These are phyloP conservation scores for Trichomonas gallinae DNA, from an alignment of 208 protist species.

Conservation along the genomic window DNA sequence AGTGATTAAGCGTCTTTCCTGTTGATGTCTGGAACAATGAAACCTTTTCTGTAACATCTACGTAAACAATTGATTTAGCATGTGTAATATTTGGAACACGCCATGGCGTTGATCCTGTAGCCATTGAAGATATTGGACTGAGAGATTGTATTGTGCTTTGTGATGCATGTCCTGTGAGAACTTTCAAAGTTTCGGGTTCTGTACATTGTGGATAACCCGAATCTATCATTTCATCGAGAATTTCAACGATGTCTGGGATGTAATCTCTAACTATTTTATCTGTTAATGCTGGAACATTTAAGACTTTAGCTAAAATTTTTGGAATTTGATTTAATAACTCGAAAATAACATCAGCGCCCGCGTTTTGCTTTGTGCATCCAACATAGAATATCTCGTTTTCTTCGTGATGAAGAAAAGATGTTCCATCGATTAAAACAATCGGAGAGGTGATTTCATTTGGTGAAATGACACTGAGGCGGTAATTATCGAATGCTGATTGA, in stretches of 20 bases:
- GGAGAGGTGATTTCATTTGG: not conserved
- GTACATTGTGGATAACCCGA: constrained; percentile 22
- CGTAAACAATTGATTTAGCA: constrained; percentile 84
- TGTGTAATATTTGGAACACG: constrained; percentile 56
- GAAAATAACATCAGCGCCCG: not conserved
- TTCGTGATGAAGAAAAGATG: not conserved
- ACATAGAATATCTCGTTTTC: constrained; percentile 15
- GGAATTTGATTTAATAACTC: not conserved
- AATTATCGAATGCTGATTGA: not conserved
- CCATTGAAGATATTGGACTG: not conserved
- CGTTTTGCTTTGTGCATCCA: not conserved
- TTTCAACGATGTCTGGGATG: not conserved
- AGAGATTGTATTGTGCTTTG: not conserved
- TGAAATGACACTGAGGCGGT: not conserved
- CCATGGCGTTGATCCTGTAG: not conserved
- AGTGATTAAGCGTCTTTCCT: constrained; percentile 37
- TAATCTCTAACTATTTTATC: not conserved
- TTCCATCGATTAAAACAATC: not conserved
- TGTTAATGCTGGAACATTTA: not conserved
- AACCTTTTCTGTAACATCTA: constrained; percentile 88
- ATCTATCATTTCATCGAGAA: constrained; percentile 23
- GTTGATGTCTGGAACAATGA: constrained; percentile 75
- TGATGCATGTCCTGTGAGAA: not conserved
- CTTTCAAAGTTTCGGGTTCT: not conserved
- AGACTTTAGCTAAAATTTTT: not conserved